Base-by-base conservation (phyloP, 441 rosid genomes). In the Populus trichocarpa region DNA sequence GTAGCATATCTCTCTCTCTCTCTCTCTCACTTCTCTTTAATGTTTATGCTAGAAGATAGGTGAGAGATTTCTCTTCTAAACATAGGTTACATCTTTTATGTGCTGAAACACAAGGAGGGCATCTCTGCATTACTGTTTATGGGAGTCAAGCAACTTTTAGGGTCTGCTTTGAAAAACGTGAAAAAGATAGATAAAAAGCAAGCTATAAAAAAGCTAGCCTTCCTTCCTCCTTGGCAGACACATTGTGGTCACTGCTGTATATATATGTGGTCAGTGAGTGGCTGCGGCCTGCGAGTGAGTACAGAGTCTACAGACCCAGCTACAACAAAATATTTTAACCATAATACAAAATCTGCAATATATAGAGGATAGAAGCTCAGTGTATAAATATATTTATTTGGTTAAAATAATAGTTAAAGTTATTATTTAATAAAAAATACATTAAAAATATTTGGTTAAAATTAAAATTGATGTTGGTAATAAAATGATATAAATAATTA, bases 61-160 rank as follows among this genome's bases (percentile, higher is more conserved):
- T 4, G 28, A 18, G 50, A 74, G 22, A 16, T 79, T 86, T 73
- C 78, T 75, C 36, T 65, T 74, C 25, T 71, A 33, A 76, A 80
- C 75, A 46, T 74, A 82, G 25, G 28, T 18, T 33, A 40, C 77
- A 74, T 40, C 35, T 66, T 78, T 75, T 28, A 13, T 67, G 81
- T 30, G 70, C 81, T 81, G 84, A 80, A 78, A 80, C 77, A 68
- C 79, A 72, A 71, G 78, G 50, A 64, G 33, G 73, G 85, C 76
- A 81, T 83, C 82, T 78, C 71, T 64, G 77, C 71, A 65, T 76
- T 82, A 69, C 89, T 73, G 75, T 77, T 74, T 84, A 81, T 80
- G 76, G 82, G 78, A 80, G 75, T 80, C 82, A 69, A 80, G 75
- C 68, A 78, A 10, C 68, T 74, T 80, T 79, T 30, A 57, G 36